Evolutionary conservation across 805 yeast species (phyloP).

Genomic region (Suhomyces kilbournensis): DNA sequence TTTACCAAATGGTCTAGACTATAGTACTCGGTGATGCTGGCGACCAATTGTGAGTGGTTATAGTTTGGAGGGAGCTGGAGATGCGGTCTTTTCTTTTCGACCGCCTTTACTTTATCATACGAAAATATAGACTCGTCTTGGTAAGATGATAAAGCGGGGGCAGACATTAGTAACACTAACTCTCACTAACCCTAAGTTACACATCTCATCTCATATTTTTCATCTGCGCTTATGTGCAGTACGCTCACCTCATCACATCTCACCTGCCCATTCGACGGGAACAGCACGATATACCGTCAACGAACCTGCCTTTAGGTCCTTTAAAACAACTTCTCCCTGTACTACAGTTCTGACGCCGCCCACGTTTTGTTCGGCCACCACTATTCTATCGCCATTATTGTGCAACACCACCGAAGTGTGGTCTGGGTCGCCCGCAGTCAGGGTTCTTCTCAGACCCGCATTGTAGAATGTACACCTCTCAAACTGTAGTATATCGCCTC

Average conservation of each 20-base stretch:
- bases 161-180: background rate
- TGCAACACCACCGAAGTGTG: constrained; percentile 44
- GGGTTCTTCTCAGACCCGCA: constrained; percentile 30
- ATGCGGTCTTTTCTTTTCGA: constrained; percentile 21
- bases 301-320: constrained; percentile 40
- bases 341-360: constrained; percentile 40
- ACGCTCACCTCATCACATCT: background rate
- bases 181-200: background rate
- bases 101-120: constrained; percentile 41
- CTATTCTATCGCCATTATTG: constrained; percentile 26
- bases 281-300: constrained; percentile 48
- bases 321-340: constrained; percentile 36
- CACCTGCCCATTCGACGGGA: constrained; percentile 43
- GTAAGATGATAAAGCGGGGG: constrained; percentile 53
- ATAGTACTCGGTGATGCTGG: constrained; percentile 50
- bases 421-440: constrained; percentile 49
- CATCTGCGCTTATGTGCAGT: background rate
- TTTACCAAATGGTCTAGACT: constrained; percentile 46
- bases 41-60: constrained; percentile 17
- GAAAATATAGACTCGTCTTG: constrained; percentile 60
- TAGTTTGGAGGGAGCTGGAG: constrained; percentile 20
- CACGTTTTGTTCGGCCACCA: constrained; percentile 50
- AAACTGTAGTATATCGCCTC: constrained; percentile 59
- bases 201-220: too few relatives aligned
- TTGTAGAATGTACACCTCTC: constrained; percentile 38